These are phyloP conservation scores for Davidsoniella australis DNA, from an alignment of 2,329 filamentous ascomycete genomes.

Conservation along the genomic window DNA sequence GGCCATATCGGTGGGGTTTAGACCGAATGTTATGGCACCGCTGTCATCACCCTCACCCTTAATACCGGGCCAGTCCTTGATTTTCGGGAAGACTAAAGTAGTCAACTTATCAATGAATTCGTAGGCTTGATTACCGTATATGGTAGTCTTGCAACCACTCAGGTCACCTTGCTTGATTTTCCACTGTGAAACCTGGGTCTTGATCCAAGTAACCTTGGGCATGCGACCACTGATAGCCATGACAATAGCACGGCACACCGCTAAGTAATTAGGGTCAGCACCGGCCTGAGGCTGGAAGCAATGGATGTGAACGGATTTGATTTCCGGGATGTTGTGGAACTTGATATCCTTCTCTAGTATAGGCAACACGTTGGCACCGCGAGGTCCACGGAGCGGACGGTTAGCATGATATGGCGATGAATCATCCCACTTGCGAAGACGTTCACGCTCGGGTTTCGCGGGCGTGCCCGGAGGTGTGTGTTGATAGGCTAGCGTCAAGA, in stretches of 20 bases:
- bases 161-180: slow-evolving; percentile 53
- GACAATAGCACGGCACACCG: slow-evolving; percentile 67
- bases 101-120: slow-evolving; percentile 84
- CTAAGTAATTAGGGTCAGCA: slow-evolving; percentile 56
- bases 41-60: slow-evolving; percentile 58
- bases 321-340: slow-evolving; percentile 71
- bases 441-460: slow-evolving; percentile 35
- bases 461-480: slow-evolving; percentile 66
- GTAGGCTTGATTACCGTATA: slow-evolving; percentile 66
- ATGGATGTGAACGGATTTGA: slow-evolving; percentile 69
- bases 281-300: slow-evolving; percentile 53
- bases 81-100: slow-evolving; percentile 77
- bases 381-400: slow-evolving; percentile 65
- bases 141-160: slow-evolving; percentile 58
- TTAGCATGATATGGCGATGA: slow-evolving; percentile 91
- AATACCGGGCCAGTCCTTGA: slow-evolving; percentile 81
- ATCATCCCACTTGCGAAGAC: slow-evolving; percentile 72
- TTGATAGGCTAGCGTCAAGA: slow-evolving; percentile 75
- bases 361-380: slow-evolving; percentile 53
- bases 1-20: slow-evolving; percentile 57
- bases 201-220: slow-evolving; percentile 52
- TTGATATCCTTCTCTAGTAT: slow-evolving; percentile 57
- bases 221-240: slow-evolving; percentile 73
- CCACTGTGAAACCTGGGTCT: slow-evolving; percentile 58
- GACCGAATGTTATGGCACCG: slow-evolving; percentile 74